Evolutionary conservation across 2,329 filamentous ascomycete genomes (phyloP), one percentile per base, ranked within the genome.

Genomic region (Verticillium zaregamsianum): DNA sequence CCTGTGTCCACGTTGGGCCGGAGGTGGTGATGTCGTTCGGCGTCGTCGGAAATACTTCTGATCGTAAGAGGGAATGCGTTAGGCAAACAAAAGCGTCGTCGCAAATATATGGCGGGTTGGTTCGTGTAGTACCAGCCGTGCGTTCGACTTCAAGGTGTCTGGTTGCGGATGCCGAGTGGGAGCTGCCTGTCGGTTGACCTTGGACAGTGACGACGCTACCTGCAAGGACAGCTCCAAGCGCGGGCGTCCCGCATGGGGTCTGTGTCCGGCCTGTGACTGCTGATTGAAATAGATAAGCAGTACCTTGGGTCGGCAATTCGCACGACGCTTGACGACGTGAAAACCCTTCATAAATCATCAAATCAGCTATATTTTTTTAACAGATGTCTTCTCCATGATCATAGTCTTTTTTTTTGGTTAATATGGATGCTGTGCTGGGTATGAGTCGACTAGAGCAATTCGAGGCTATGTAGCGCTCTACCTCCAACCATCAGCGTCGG

Each of bases 161-260:
- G 61, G 63, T 64, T 61, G 63, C 59, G 63, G 59, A 63, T 33
- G 35, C 20, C 40, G 33, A 49, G 33, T 58, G 20, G 55, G 56
- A 64, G 61, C 63, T 64, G 63, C 56, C 59, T 61, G 63, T 59
- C 59, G 59, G 59, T 33, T 39, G 49, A 59, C 61, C 39, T 31
- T 56, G 40, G 57, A 57, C 61, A 59, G 61, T 63, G 59, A 63
- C 63, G 61, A 61, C 55, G 54, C 61, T 33, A 64, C 61, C 59
- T 55, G 33, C 54, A 32, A 23, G 31, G 39, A 45, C 39, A 39
- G 60, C 63, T 58, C 61, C 49, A 54, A 54, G 45, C 57, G 52
- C 62, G 45, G 55, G 49, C 45, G n/a, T 20, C 45, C n/a, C 45
- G n/a, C 45, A 23, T 23, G 17, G 20, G 17, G 39, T n/a, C 39